Base-by-base conservation (phyloP, 768 basidiomycete species). In the Tylopilus felleus region DNA sequence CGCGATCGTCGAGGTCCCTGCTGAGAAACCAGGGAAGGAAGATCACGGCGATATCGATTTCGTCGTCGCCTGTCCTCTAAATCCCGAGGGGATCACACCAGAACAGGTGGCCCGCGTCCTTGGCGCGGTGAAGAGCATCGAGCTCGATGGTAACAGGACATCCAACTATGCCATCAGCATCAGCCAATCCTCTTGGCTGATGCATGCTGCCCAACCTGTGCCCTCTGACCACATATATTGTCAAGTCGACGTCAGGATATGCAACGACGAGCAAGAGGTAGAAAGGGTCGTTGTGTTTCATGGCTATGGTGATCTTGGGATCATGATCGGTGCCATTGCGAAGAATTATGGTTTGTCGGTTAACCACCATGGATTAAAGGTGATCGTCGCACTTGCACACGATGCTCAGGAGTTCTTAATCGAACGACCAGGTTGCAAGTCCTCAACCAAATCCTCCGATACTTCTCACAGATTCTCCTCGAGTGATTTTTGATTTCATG, bases 31-130 rank as follows among this genome's bases (percentile, higher is more conserved):
- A 14, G 82, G 78, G 57, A 90, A 90, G 65, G 41, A 49, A 1
- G 81, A 84, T 64, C 74, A 86, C 57, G 88, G 88, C 1, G 88
- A 90, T 62, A 62, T 90, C 22, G 88, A 90, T 64, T 79, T 88
- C 47, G 68, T 85, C 21, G 86, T 86, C 5, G 74, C 77, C 35
- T 58, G 62, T n/a, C 80, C 86, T 0, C 54, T 62, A 12, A 21
- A 58, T 13, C 49, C 33, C 8, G 60, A 47, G 21, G 57, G 63
- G 27, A 48, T 72, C 35, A 69, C 76, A 2, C 74, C 76, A 25
- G 67, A 67, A 28, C 41, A 65, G 29, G 70, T 80, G 5, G 70
- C 75, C 58, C 49, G 53, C 5, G 65, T 73, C 16, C 69, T 88
- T 6, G 76, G 79, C 9, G 84, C 84, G 16, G 71, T 64, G 38